These are phyloP conservation scores for Boletus patriciae DNA, from an alignment of 768 basidiomycete genomes.

Conservation along the genomic window DNA sequence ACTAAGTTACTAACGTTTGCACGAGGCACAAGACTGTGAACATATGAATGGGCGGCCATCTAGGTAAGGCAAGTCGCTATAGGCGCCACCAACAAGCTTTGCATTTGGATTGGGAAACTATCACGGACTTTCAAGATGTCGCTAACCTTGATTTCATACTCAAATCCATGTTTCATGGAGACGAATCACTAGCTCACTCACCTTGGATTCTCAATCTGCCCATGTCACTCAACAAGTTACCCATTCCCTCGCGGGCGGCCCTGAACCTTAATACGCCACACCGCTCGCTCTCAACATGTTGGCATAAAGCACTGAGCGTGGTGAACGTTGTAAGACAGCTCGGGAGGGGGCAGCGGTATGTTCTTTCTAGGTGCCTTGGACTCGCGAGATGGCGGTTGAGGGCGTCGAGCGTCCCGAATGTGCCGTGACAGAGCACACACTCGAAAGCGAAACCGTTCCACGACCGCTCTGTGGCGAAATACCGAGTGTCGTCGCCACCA, in stretches of 20 bases:
- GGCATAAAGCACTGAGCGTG: slow-evolving; percentile 57
- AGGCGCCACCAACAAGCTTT: slow-evolving; percentile 20
- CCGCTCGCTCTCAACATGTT: slow-evolving; percentile 63
- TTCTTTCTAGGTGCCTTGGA: slow-evolving; percentile 53
- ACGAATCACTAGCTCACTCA: slow-evolving; percentile 2
- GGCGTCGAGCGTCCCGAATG: slow-evolving; percentile 39
- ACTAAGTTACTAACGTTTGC: slow-evolving; percentile 3
- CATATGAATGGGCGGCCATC: slow-evolving; percentile 26
- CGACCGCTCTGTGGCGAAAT: slow-evolving; percentile 38
- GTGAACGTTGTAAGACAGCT: slow-evolving; percentile 45
- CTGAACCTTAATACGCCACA: slow-evolving; percentile 57
- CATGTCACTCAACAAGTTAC: slow-evolving; percentile 30
- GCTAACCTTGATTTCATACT: slow-evolving; percentile 20
- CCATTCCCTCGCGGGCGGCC: slow-evolving; percentile 41
- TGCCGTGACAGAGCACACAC: slow-evolving; percentile 60
- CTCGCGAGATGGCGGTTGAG: slow-evolving; percentile 68
- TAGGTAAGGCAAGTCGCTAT: slow-evolving; percentile 1
- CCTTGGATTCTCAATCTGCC: slow-evolving; percentile 13
- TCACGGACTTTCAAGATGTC: slow-evolving; percentile 28
- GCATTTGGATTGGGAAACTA: slow-evolving; percentile 4
- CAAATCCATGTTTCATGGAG: not conserved
- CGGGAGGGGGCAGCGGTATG: slow-evolving; percentile 54
- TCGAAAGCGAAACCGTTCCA: slow-evolving; percentile 52
- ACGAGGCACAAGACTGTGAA: slow-evolving; percentile 18
- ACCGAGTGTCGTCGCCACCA: slow-evolving; percentile 4